Base-by-base conservation (phyloP, 345 rosid species). In the Lagerstroemia speciosa region DNA sequence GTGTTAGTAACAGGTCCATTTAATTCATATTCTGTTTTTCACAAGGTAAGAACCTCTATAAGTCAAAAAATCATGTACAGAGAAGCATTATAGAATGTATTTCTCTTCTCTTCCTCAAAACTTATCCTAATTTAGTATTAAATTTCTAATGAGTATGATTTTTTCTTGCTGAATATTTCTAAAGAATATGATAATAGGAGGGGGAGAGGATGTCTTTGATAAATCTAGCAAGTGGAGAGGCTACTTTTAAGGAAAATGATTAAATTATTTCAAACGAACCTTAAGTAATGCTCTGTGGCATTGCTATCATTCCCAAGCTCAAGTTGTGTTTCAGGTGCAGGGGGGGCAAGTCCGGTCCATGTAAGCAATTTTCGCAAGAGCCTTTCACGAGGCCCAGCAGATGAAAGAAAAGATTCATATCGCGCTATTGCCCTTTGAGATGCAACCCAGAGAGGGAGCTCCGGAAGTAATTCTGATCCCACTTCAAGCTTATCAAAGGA, bases 361-460 rank as follows among this genome's bases (percentile, higher is more conserved):
- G 84, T 74, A 68, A 93, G 86, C 79, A 93, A 79, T 81, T 78
- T 89, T 75, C 84, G 79, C 38, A 93, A 78, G 67, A 93, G 92
- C 86, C 86, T 85, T 77, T 85, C 89, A 30, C 98, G 88, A 58
- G 98, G 97, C 75, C 98, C 98, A 77, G 80, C 80, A 36, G 89
- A 84, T 61, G 98, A 86, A 32, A 93, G 82, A 77, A 90, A 74
- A 67, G 93, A 96, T 78, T 90, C 87, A 69, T 90, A 93, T 60
- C 94, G 90, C 71, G 84, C 86, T 65, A 90, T 93, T 72, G 97
- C 98, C 74, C 81, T 93, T 84, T 89, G 91, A 72, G 98, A 97
- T 61, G 98, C 97, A 72, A 89, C 71, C 81, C 94, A 83, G 71
- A 93, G 86, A 45, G 96, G 97, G 67, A 93, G 96, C 33, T 87